Evolutionary conservation across 306 rosid genomes (phyloP).

Genomic region (Carpinus viminea): DNA sequence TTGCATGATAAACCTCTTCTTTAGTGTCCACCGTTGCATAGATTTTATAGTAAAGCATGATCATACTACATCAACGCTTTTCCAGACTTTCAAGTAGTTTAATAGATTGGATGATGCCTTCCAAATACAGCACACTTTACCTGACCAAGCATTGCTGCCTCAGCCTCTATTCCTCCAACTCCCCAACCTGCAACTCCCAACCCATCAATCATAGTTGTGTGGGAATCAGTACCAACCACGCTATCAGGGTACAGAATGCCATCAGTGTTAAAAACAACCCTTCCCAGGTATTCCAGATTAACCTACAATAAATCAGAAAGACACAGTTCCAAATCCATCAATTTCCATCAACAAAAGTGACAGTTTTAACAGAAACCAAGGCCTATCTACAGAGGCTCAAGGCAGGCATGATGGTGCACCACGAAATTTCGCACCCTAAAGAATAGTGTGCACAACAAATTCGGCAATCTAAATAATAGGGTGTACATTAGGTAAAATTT

Average conservation of each 20-base stretch:
- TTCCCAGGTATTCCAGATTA: conserved; percentile 19
- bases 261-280: conserved; percentile 12
- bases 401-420: neutral
- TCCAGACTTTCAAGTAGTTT: neutral
- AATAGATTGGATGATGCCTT: neutral
- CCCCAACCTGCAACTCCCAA: conserved; percentile 21
- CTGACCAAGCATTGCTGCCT: conserved; percentile 18
- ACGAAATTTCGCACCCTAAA: too few relatives aligned
- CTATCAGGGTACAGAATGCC: conserved; percentile 20
- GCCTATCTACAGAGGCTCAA: neutral
- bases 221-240: conserved; percentile 23
- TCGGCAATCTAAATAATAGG: neutral
- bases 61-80: neutral
- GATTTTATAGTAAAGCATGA: neutral
- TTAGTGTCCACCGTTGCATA: neutral
- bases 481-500: neutral
- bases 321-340: neutral
- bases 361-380: neutral
- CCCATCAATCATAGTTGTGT: conserved; percentile 22
- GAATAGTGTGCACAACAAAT: too few relatives aligned
- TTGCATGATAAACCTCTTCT: neutral
- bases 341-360: neutral
- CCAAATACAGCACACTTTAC: neutral
- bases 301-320: conserved; percentile 1
- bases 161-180: conserved; percentile 17